Evolutionary conservation across 257 asterid genomes (phyloP).

Genomic region (Orobanche coerulescens): DNA sequence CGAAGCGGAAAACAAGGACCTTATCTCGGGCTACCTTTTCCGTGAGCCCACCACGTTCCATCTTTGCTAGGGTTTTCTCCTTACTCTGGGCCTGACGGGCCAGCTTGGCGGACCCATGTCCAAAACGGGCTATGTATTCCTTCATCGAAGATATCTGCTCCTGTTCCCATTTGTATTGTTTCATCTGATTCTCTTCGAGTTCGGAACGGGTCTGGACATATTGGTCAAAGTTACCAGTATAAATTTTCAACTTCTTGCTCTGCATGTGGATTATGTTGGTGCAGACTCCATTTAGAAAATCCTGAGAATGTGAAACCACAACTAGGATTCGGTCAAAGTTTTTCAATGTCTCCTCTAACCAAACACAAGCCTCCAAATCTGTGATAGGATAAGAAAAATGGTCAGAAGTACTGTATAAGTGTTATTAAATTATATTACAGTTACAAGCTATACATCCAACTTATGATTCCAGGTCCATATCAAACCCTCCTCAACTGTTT

Average conservation of each 20-base stretch:
- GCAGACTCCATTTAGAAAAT: constrained; percentile 93
- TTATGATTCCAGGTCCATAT: not conserved
- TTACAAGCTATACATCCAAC: too few relatives aligned
- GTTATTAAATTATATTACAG: not conserved
- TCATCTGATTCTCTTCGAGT: constrained; percentile 97
- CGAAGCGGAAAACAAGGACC: constrained; percentile 67
- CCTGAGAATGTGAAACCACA: constrained; percentile 97
- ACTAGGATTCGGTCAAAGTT: constrained; percentile 85
- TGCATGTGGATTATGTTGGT: constrained; percentile 98
- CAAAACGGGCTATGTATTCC: constrained; percentile 98
- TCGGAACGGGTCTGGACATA: constrained; percentile 89
- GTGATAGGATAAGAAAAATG: constrained; percentile 12
- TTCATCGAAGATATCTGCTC: constrained; percentile 94
- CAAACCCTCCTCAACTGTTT: not conserved
- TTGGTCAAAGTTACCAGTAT: constrained; percentile 87
- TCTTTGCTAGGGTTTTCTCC: constrained; percentile 92
- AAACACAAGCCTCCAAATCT: constrained; percentile 97
- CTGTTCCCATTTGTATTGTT: constrained; percentile 96
- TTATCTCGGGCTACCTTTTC: constrained; percentile 73
- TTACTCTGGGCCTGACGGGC: constrained; percentile 99
- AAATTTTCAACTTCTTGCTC: constrained; percentile 63
- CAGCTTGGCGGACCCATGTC: constrained; percentile 96
- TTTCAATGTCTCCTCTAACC: constrained; percentile 91
- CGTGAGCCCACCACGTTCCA: constrained; percentile 97
- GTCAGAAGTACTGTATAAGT: not conserved